These are phyloP conservation scores for Aurantiochytrium sp. DNA, from an alignment of 108 stramenopile genomes.

Conservation along the genomic window DNA sequence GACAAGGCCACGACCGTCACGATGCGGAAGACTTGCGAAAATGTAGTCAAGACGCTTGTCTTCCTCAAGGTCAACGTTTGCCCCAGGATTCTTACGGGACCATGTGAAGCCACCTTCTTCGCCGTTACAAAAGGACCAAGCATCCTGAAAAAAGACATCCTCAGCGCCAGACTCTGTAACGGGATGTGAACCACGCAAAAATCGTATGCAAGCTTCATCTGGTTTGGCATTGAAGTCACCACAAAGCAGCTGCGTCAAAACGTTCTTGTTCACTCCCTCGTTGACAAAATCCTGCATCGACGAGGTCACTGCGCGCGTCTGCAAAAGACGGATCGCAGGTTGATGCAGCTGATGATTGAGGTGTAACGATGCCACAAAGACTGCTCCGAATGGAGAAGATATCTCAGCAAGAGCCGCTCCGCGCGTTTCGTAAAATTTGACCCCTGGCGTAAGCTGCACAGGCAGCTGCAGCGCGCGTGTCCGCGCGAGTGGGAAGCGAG, in stretches of 20 bases:
- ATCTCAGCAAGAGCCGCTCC: neutral
- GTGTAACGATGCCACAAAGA: neutral
- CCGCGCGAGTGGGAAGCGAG: neutral
- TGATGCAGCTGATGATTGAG: neutral
- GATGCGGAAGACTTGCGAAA: neutral
- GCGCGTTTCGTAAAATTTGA: neutral
- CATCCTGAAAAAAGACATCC: neutral
- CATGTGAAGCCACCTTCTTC: neutral
- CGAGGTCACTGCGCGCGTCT: neutral
- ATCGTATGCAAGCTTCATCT: neutral
- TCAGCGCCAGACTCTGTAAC: neutral
- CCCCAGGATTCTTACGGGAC: neutral
- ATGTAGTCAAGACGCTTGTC: constrained; percentile 6
- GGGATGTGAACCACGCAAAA: neutral
- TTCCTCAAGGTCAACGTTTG: neutral
- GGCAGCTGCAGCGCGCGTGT: neutral
- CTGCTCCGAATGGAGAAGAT: neutral
- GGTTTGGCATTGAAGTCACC: constrained; percentile 4
- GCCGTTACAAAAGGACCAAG: neutral
- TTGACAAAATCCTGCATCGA: neutral
- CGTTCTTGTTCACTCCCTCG: neutral
- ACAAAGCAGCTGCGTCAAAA: neutral
- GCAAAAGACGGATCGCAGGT: neutral
- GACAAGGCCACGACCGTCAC: neutral
- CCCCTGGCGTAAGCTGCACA: neutral